These are phyloP conservation scores for Coprinellus micaceus DNA, from an alignment of 768 basidiomycete genomes.

Conservation along the genomic window DNA sequence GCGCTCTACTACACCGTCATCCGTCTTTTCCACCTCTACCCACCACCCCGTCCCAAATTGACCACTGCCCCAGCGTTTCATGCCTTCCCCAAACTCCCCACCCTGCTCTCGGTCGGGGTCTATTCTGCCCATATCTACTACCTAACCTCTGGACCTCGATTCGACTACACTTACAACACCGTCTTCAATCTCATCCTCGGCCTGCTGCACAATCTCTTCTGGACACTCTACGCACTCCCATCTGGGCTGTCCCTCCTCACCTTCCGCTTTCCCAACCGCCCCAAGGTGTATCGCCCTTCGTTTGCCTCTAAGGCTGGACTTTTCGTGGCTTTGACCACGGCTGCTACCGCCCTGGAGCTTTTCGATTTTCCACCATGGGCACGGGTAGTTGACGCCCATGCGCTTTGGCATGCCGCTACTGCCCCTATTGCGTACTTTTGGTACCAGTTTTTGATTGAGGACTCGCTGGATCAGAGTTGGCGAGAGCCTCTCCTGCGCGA, in stretches of 20 bases:
- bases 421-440: slow-evolving; percentile 72
- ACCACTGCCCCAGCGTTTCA: slow-evolving; percentile 18
- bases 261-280: slow-evolving; percentile 47
- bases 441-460: slow-evolving; percentile 81
- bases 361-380: slow-evolving; percentile 85
- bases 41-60: slow-evolving; percentile 27
- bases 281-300: slow-evolving; percentile 55
- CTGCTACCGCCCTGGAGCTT: slow-evolving; percentile 76
- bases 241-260: slow-evolving; percentile 41
- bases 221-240: slow-evolving; percentile 71
- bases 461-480: slow-evolving; percentile 72
- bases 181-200: slow-evolving; percentile 76
- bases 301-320: slow-evolving; percentile 52
- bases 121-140: slow-evolving; percentile 78
- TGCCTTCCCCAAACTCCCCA: slow-evolving; percentile 32
- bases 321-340: slow-evolving; percentile 67
- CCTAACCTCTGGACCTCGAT: slow-evolving; percentile 68
- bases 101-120: slow-evolving; percentile 46
- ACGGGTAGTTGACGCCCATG: slow-evolving; percentile 84
- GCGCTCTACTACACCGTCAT: slow-evolving; percentile 76
- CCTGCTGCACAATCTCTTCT: slow-evolving; percentile 73
- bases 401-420: slow-evolving; percentile 89
- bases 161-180: slow-evolving; percentile 95
- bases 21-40: slow-evolving; percentile 75
- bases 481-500: slow-evolving; percentile 26